Evolutionary conservation across 2,329 filamentous ascomycete genomes (phyloP).

Genomic region (Penicillium sp.): DNA sequence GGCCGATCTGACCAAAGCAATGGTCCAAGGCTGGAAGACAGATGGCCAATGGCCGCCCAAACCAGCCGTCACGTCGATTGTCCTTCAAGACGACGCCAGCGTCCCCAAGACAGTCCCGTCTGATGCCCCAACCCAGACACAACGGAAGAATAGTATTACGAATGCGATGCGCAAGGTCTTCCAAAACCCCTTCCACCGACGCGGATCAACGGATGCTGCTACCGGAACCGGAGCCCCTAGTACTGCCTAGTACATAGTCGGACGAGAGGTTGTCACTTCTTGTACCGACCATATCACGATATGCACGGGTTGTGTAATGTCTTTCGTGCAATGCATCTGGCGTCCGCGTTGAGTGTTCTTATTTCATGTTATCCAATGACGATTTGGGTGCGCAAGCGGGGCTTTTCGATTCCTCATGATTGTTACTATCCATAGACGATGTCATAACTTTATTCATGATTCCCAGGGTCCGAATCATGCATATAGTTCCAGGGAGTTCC

Average conservation of each 20-base stretch:
- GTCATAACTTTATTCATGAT: slow-evolving; percentile 3
- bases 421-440: slow-evolving; percentile 1
- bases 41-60: slow-evolving; percentile 89
- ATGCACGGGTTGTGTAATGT: background rate
- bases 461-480: background rate
- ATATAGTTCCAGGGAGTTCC: slow-evolving; percentile 2
- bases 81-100: slow-evolving; percentile 28
- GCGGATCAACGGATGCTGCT: slow-evolving; percentile 25
- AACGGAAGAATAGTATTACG: slow-evolving; percentile 34
- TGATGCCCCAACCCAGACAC: slow-evolving; percentile 18
- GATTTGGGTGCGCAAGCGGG: background rate
- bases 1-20: slow-evolving; percentile 69
- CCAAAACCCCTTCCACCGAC: slow-evolving; percentile 39
- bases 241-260: background rate
- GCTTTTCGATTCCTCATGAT: background rate
- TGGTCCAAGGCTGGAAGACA: slow-evolving; percentile 86
- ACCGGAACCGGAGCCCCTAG: background rate
- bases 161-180: slow-evolving; percentile 42
- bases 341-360: slow-evolving; percentile 1
- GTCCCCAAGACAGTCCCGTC: slow-evolving; percentile 20
- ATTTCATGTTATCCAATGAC: slow-evolving; percentile 6
- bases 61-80: slow-evolving; percentile 35
- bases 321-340: slow-evolving; percentile 10
- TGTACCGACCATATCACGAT: background rate
- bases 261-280: background rate